Base-by-base conservation (phyloP, 2,329 filamentous ascomycete species). In the Mycocentrospora acerina region DNA sequence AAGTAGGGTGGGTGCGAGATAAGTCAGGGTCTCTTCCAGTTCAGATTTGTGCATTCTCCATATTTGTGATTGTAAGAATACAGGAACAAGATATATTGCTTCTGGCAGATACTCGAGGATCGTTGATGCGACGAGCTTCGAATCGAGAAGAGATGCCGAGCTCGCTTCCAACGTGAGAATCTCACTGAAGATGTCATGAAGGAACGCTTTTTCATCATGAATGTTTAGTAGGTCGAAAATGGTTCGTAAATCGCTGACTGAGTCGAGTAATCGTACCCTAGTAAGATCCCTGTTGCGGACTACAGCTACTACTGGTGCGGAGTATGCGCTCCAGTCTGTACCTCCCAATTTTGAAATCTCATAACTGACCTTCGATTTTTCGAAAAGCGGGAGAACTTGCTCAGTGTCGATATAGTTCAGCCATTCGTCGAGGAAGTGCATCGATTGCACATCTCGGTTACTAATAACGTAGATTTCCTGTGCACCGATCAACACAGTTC, bases 391-490 rank as follows among this genome's bases (percentile, higher is more conserved):
- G 4, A 69, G 36, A 13, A 53, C 50, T 32, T 71, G 52, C n/a
- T 65, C 47, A 1, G 68, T 71, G 33, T 71, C 67, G 32, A 72
- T 48, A 29, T 63, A 62, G 22, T 71, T 38, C 2, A 71, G 60
- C 70, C 70, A 72, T 9, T 69, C 46, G 37, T 72, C 70, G 1
- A 72, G 58, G 19, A 54, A 49, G 18, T 51, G 48, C 49, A 71
- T 60, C 0, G 67, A 67, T 18, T 54, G 42, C 29, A 65, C 46
- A 39, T 72, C 70, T 30, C 66, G 53, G 41, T 72, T 72, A 42
- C 66, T 71, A 35, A 72, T 71, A 6, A 70, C 61, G 32, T 71
- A 72, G 7, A 72, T 58, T 43, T 72, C 69, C 67, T 71, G 26
- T n/a, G 12, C 6, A 15, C 7, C 28, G 33, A 37, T 52, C 17